phyloP scores from a whole-genome alignment of 768 basidiomycete genomes.

The Boletus reticulatus region DNA sequence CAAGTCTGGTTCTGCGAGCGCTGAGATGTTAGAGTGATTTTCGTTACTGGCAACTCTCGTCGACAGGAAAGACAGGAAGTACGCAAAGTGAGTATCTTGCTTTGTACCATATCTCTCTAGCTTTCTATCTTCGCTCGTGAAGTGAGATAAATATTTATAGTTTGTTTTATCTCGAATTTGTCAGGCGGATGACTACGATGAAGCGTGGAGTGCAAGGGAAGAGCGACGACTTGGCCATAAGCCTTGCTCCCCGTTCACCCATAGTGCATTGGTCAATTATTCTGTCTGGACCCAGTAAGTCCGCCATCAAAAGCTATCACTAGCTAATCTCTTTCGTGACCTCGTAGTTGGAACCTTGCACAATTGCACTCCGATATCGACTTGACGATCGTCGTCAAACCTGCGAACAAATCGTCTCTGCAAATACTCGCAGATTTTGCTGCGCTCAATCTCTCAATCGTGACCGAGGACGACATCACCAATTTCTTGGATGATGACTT shows the following conservation, averaged over 20 bases:
- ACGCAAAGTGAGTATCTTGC: no score
- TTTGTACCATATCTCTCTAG: no score
- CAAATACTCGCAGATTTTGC: slow-evolving; percentile 69
- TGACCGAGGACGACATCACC: slow-evolving; percentile 65
- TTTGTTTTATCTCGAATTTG: no score
- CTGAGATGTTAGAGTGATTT: no score
- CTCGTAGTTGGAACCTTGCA: slow-evolving; percentile 67
- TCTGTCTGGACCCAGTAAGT: slow-evolving; percentile 53
- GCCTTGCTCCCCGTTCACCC: slow-evolving; percentile 63
- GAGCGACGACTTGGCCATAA: no score
- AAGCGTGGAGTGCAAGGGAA: no score
- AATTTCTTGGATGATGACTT: slow-evolving; percentile 75
- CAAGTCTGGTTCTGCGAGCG: no score
- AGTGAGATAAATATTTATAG: no score
- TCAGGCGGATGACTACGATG: no score
- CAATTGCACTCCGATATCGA: slow-evolving; percentile 75
- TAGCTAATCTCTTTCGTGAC: neutral
- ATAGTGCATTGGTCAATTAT: slow-evolving; percentile 78
- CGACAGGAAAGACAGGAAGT: no score
- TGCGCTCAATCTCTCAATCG: slow-evolving; percentile 32
- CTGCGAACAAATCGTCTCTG: slow-evolving; percentile 65
- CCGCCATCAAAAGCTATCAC: neutral
- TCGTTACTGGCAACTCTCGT: no score
- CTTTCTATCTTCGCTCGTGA: no score
- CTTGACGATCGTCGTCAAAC: slow-evolving; percentile 81